Percentiles rank a stretch among this genome's conserved stretches.
Evolutionary conservation across 768 basidiomycete species (phyloP).

Genomic region (Russula compacta): DNA sequence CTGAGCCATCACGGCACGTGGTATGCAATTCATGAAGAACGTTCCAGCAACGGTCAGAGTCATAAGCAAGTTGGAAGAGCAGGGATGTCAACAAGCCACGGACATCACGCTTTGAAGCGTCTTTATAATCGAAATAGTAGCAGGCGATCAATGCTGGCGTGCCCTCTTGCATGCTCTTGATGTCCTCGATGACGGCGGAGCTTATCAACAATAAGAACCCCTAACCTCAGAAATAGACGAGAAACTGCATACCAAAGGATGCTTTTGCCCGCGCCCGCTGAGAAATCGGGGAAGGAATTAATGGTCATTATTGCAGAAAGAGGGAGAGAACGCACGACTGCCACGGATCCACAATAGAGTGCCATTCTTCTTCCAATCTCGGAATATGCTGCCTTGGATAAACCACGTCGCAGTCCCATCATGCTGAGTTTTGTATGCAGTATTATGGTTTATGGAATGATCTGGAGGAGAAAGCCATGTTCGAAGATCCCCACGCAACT

Average conservation of each 20-base stretch:
- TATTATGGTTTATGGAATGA: not conserved
- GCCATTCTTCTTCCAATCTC: not conserved
- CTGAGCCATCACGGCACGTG: no score
- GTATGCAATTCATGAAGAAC: not conserved
- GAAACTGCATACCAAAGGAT: not conserved
- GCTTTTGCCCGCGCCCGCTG: conserved; percentile 4
- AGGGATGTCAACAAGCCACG: not conserved
- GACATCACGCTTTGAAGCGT: not conserved
- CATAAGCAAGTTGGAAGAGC: not conserved
- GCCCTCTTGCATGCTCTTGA: not conserved
- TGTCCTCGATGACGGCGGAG: not conserved
- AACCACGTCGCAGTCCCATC: not conserved
- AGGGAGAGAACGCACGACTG: not conserved
- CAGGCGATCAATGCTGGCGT: not conserved
- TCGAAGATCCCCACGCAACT: not conserved
- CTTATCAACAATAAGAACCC: not conserved
- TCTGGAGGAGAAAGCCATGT: conserved; percentile 1
- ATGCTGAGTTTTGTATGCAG: not conserved
- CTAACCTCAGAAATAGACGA: no score
- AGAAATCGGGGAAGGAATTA: not conserved
- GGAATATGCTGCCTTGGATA: not conserved
- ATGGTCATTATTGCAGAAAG: no score
- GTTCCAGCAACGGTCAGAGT: not conserved
- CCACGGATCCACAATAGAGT: conserved; percentile 1
- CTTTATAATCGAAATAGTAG: not conserved